Conservation (phyloP, 1,284 basidiomycete species). For the Phaffia rhodozyma region DNA sequence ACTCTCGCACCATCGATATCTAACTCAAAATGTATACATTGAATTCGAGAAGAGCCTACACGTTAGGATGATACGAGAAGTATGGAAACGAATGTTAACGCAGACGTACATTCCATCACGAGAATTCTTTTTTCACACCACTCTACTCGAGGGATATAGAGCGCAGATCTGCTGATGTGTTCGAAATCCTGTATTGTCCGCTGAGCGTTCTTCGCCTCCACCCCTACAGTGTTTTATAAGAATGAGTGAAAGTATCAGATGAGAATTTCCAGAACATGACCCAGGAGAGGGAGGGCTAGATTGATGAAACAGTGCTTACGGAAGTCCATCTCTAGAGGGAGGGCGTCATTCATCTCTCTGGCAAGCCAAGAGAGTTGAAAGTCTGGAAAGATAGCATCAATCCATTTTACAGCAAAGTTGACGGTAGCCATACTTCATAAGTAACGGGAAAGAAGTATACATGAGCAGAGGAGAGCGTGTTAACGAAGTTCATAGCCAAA, state of each 20-base stretch:
- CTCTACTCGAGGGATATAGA: constrained; percentile 84
- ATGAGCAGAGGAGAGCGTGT: background rate
- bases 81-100: background rate
- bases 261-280: background rate
- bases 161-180: constrained; percentile 46
- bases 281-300: background rate
- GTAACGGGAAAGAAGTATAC: background rate
- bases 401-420: constrained; percentile 51
- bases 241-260: background rate
- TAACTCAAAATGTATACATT: constrained; percentile 20
- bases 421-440: constrained; percentile 31
- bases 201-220: constrained; percentile 73
- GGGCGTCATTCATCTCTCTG: constrained; percentile 76
- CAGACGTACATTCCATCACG: constrained; percentile 65
- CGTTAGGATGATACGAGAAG: background rate
- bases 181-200: constrained; percentile 62
- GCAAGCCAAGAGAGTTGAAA: constrained; percentile 85
- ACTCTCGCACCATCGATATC: constrained; percentile 68
- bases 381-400: constrained; percentile 62
- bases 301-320: constrained; percentile 19
- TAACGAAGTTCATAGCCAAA: background rate
- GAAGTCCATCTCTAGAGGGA: constrained; percentile 94
- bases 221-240: constrained; percentile 14
- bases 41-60: background rate
- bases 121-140: constrained; percentile 74